Evolutionary conservation across 768 basidiomycete genomes (phyloP).

Genomic region (Paxillus ammoniavirescens): DNA sequence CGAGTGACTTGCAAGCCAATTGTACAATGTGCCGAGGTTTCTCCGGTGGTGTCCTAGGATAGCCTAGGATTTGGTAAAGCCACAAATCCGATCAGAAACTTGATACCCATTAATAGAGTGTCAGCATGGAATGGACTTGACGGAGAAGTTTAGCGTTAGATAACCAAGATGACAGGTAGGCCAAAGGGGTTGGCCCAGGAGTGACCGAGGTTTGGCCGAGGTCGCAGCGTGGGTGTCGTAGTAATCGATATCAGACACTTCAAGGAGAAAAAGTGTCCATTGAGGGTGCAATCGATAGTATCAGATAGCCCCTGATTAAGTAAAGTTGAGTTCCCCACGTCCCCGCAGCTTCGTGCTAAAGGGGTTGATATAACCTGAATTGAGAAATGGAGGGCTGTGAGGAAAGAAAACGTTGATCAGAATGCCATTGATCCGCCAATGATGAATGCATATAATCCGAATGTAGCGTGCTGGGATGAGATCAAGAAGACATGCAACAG

Average conservation of each 20-base stretch:
- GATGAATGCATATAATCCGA: slow-evolving; percentile 15
- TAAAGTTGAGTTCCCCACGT: neutral
- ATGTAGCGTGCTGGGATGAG: slow-evolving; percentile 12
- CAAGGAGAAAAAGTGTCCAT: neutral
- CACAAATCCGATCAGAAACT: too few relatives aligned
- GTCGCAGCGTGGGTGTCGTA: neutral
- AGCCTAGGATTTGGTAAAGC: neutral
- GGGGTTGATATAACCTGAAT: neutral
- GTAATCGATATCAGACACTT: neutral
- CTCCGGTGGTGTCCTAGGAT: slow-evolving; percentile 4
- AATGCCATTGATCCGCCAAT: slow-evolving; percentile 16
- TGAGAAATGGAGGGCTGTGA: neutral
- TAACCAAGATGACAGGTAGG: neutral
- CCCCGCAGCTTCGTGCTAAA: neutral
- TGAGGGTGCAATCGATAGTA: neutral
- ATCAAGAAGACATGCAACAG: slow-evolving; percentile 1
- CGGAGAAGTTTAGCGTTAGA: too few relatives aligned
- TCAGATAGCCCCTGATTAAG: neutral
- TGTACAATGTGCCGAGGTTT: slow-evolving; percentile 5
- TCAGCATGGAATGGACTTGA: too few relatives aligned
- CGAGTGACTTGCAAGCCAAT: too few relatives aligned
- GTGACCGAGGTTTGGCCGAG: neutral
- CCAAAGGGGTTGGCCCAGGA: neutral
- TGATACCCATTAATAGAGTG: neutral
- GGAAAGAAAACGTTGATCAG: neutral